These are phyloP conservation scores for Phylloporus scabripes DNA, from an alignment of 768 basidiomycete genomes.

Conservation along the genomic window DNA sequence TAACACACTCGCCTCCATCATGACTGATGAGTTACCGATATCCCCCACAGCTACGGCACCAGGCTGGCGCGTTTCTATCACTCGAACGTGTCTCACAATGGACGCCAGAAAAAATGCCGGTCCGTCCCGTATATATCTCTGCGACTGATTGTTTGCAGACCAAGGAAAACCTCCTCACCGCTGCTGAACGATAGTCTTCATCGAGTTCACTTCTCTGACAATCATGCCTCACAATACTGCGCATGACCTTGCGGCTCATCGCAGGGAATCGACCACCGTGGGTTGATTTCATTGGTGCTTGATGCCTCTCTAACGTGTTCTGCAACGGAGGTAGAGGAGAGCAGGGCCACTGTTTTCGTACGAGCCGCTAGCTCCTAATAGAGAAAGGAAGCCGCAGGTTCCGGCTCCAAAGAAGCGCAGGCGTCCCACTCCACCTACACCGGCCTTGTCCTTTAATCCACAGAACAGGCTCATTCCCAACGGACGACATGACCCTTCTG, in stretches of 20 bases:
- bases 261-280: slow-evolving; percentile 18
- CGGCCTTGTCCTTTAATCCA: slow-evolving; percentile 20
- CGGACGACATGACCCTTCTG: slow-evolving; percentile 18
- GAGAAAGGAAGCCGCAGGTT: slow-evolving; percentile 18
- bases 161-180: slow-evolving; percentile 13
- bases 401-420: slow-evolving; percentile 23
- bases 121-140: slow-evolving; percentile 25
- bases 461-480: slow-evolving; percentile 14
- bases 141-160: slow-evolving; percentile 9
- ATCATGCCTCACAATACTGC: slow-evolving; percentile 9
- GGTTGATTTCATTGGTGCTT: slow-evolving; percentile 13
- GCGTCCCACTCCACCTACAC: slow-evolving; percentile 14
- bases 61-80: slow-evolving; percentile 30
- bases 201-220: slow-evolving; percentile 1
- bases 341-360: slow-evolving; percentile 17
- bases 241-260: slow-evolving; percentile 14
- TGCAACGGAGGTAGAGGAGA: slow-evolving; percentile 20
- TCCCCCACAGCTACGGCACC: slow-evolving; percentile 31
- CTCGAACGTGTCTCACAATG: slow-evolving; percentile 24
- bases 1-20: slow-evolving; percentile 23
- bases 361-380: slow-evolving; percentile 21
- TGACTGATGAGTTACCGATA: slow-evolving; percentile 19
- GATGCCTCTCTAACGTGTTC: slow-evolving; percentile 8
- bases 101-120: slow-evolving; percentile 17
- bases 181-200: slow-evolving; percentile 6